Base-by-base conservation (phyloP, 352 stramenopile genomes). In the Pythium aquatile region DNA sequence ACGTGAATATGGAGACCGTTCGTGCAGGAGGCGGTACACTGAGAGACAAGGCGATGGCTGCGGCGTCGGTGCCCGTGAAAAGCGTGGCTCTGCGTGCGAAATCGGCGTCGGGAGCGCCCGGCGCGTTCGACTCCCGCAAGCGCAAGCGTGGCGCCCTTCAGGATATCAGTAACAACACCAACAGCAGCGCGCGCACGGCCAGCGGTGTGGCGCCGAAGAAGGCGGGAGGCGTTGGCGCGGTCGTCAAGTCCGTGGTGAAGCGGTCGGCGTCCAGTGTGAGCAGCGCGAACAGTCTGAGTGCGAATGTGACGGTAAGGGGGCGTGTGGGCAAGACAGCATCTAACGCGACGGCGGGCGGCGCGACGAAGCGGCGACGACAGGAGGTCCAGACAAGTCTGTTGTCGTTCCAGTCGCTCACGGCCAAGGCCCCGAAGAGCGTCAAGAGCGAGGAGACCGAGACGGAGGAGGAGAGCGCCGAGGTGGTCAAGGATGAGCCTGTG, bases 351-450 rank as follows among this genome's bases (percentile, higher is more conserved):
- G 32, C 2, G 11, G 28, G 29, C 6, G 37, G 17, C 32, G 37
- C 53, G 42, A 54, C 57, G 32, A 71, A 63, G 46, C 55, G 58
- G 32, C 73, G 78, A 39, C 81, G 79, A 52, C 65, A 78, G 30
- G 88, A 90, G 57, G 68, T 85, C n/a, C 83, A 91, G 59, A 88
- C 77, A 14, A 88, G 79, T 61, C 73, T 92, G 66, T 62, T 92
- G 52, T 84, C 75, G 52, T 92, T 90, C 62, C 79, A 90, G 67
- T 65, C 63, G 35, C 53, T 69, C 33, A 35, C 53, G 55, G 65
- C 61, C 40, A 65, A 58, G 54, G 35, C 65, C n/a, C 53, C 54
- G 26, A 58, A 64, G 28, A 75, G 57, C 37, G 20, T 42, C 26
- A 76, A 70, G 64, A 63, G 66, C 13, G 48, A 46, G 32, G 16